Percentiles rank a stretch among this genome's conserved stretches.
Evolutionary conservation across 768 basidiomycete genomes (phyloP).

Genomic region (Filobasidium wieringae): DNA sequence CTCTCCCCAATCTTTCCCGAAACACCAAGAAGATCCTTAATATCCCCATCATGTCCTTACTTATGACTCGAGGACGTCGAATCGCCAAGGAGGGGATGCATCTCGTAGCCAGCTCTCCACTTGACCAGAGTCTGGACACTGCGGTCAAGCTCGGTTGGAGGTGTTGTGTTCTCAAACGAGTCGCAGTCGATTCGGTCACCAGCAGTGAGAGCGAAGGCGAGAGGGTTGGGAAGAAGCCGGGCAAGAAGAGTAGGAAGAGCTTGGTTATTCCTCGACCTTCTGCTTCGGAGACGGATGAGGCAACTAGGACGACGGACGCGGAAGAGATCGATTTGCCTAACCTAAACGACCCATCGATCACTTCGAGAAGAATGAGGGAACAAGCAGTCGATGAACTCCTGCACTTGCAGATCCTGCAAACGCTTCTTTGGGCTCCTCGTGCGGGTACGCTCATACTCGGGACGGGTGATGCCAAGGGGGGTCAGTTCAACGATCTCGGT

Average conservation of each 20-base stretch:
- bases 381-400: constrained; percentile 93
- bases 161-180: constrained; percentile 32
- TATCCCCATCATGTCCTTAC: constrained; percentile 30
- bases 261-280: too few species aligned
- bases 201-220: neutral
- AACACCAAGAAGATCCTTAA: constrained; percentile 30
- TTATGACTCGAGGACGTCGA: constrained; percentile 29
- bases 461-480: constrained; percentile 84
- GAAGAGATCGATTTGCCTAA: neutral
- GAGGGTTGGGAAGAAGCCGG: neutral
- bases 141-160: constrained; percentile 35
- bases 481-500: constrained; percentile 85
- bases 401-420: constrained; percentile 83
- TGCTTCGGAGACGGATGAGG: neutral
- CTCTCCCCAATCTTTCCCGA: constrained; percentile 18
- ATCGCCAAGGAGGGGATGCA: constrained; percentile 28
- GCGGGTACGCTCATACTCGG: constrained; percentile 66
- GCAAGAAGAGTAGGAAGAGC: neutral
- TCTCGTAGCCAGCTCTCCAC: constrained; percentile 31
- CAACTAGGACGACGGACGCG: neutral
- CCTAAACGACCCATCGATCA: neutral
- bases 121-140: constrained; percentile 30
- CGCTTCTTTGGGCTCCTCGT: constrained; percentile 53
- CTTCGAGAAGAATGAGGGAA: constrained; percentile 45
- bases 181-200: constrained; percentile 16